Conservation (phyloP, 73 alveolate species). For the Effrenium voratum region DNA sequence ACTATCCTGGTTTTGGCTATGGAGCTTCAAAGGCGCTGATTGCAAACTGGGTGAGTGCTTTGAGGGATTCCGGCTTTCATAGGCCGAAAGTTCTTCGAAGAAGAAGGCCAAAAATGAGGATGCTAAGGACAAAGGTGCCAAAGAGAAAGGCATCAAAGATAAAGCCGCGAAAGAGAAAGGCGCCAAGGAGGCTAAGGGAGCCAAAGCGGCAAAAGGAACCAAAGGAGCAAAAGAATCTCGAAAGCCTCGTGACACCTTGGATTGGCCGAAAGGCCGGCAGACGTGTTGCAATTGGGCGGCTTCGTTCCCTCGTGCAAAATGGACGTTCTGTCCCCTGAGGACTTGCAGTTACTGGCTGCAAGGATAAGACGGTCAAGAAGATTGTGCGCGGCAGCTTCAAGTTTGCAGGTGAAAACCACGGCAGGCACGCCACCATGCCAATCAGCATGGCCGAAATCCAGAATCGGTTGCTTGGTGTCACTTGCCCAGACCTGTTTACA, state of each 20-base stretch:
- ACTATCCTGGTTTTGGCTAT: slow-evolving; percentile 81
- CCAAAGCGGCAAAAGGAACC: not conserved
- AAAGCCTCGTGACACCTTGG: not conserved
- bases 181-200: not conserved
- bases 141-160: slow-evolving; percentile 33
- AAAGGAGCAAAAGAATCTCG: not conserved
- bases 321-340: slow-evolving; percentile 19
- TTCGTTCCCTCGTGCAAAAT: too few relatives aligned
- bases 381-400: slow-evolving; percentile 70
- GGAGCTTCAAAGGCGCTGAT: slow-evolving; percentile 56
- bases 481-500: slow-evolving; percentile 39
- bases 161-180: slow-evolving; percentile 16
- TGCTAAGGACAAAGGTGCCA: not conserved
- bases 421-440: slow-evolving; percentile 1
- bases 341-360: slow-evolving; percentile 66
- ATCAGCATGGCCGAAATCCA: not conserved
- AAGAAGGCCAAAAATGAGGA: not conserved
- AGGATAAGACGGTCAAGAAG: slow-evolving; percentile 78
- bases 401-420: slow-evolving; percentile 88
- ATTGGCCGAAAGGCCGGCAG: slow-evolving; percentile 81
- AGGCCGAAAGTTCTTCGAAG: slow-evolving; percentile 24
- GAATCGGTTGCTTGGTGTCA: not conserved
- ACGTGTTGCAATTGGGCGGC: too few relatives aligned
- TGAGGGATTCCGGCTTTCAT: not conserved
- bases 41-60: not conserved